A percentile compares a stretch with the other conserved stretches of the same genome.
phyloP scores from a whole-genome alignment of 345 rosid genomes.

The Eutrema heterophyllum region DNA sequence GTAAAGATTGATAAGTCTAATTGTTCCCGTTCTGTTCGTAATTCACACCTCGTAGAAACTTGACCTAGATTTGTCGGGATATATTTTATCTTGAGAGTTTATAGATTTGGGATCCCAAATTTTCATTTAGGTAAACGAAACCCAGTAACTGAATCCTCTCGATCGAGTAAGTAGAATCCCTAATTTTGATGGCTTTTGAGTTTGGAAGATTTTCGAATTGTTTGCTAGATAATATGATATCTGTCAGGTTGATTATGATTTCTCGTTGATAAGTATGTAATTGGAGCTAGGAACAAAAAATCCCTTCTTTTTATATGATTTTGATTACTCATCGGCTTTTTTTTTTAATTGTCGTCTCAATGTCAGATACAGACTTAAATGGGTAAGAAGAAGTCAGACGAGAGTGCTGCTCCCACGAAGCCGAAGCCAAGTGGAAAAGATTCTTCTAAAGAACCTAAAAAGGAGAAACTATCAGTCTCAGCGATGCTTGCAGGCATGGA shows the following conservation, averaged over 20 bases:
- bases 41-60: neutral
- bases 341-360: neutral
- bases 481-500: conserved; percentile 89
- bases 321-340: neutral
- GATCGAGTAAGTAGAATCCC: conserved; percentile 7
- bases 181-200: neutral
- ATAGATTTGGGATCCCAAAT: neutral
- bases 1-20: neutral
- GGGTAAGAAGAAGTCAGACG: conserved; percentile 79
- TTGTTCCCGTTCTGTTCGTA: neutral
- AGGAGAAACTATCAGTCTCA: conserved; percentile 65
- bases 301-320: neutral
- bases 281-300: neutral
- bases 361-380: conserved; percentile 32
- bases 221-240: neutral
- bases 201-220: neutral
- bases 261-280: neutral
- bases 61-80: neutral
- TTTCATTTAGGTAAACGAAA: neutral
- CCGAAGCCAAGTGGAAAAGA: conserved; percentile 53
- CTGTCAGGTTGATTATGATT: too few species aligned
- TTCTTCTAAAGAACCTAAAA: conserved; percentile 47
- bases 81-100: neutral
- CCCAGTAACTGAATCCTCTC: neutral
- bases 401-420: conserved; percentile 41